Evolutionary conservation across 1,284 basidiomycete genomes (phyloP).

Genomic region (Agroathelia rolfsii): DNA sequence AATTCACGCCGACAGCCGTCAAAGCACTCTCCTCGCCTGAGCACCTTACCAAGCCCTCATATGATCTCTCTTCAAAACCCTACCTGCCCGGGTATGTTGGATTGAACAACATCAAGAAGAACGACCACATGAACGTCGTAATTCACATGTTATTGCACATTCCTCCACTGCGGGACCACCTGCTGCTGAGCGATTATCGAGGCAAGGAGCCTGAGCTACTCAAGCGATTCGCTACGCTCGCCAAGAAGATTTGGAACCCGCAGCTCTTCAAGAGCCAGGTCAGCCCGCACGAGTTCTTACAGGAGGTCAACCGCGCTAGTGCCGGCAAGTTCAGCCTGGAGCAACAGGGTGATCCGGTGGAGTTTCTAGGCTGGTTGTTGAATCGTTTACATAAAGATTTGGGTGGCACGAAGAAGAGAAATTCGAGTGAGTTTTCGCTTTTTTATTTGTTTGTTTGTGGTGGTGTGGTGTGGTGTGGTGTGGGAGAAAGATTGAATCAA

Average conservation of each 20-base stretch:
- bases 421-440: slow-evolving; percentile 57
- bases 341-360: slow-evolving; percentile 91
- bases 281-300: slow-evolving; percentile 94
- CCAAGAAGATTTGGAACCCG: slow-evolving; percentile 95
- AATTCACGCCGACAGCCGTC: slow-evolving; percentile 54
- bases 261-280: slow-evolving; percentile 95
- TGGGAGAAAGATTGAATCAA: too few relatives aligned
- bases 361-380: slow-evolving; percentile 93
- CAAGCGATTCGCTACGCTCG: slow-evolving; percentile 75
- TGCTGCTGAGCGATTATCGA: slow-evolving; percentile 66
- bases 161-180: slow-evolving; percentile 79
- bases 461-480: slow-evolving; percentile 7
- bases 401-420: slow-evolving; percentile 79
- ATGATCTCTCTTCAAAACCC: slow-evolving; percentile 72
- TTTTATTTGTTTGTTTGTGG: slow-evolving; percentile 9
- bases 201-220: slow-evolving; percentile 81
- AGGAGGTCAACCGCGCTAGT: slow-evolving; percentile 88
- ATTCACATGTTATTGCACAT: slow-evolving; percentile 92
- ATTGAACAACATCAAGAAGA: slow-evolving; percentile 93
- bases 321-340: slow-evolving; percentile 86
- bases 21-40: slow-evolving; percentile 44
- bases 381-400: slow-evolving; percentile 90
- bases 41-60: slow-evolving; percentile 66
- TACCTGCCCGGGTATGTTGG: slow-evolving; percentile 95
- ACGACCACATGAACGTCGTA: slow-evolving; percentile 97